phyloP scores from a whole-genome alignment of 2,329 filamentous ascomycete genomes.

The Paecilomyces sp. region DNA sequence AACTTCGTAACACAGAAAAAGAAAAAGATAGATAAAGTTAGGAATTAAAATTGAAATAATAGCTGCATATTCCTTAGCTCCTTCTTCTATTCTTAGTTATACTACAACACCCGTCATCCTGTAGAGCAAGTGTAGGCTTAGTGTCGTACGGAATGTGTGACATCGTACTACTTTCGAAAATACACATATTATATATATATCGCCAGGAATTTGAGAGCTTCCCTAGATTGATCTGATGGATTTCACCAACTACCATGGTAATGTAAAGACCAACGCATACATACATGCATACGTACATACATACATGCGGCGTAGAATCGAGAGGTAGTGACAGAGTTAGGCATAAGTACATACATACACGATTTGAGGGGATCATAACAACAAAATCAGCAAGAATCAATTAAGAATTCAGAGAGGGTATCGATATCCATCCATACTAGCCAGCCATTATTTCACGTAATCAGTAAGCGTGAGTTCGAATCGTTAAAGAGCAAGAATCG shows the following conservation, averaged over 20 bases:
- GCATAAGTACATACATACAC: not conserved
- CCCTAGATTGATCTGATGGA: not conserved
- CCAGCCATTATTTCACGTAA: not conserved
- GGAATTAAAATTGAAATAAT: too few species aligned
- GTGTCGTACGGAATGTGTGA: too few species aligned
- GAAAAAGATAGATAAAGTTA: too few species aligned
- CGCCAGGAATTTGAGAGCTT: not conserved
- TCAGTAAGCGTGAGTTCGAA: not conserved
- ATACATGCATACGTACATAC: conserved; percentile 14
- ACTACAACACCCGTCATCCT: too few species aligned
- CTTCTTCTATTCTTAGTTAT: too few species aligned
- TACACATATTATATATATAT: too few species aligned
- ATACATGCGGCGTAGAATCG: conserved; percentile 1
- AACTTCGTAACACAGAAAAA: too few species aligned
- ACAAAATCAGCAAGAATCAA: not conserved
- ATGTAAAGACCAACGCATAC: not conserved
- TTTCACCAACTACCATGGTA: not conserved
- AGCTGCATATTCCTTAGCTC: too few species aligned
- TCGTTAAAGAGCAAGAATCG: not conserved
- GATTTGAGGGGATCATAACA: not conserved
- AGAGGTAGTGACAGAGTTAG: not conserved
- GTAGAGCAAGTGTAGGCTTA: too few species aligned
- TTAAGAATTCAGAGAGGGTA: not conserved
- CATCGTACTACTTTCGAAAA: too few species aligned
- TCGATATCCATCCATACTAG: not conserved